Evolutionary conservation across 164 flowering plant species (phyloP), one percentile per base, ranked within the genome.

Genomic region (Vitis labrusca): DNA sequence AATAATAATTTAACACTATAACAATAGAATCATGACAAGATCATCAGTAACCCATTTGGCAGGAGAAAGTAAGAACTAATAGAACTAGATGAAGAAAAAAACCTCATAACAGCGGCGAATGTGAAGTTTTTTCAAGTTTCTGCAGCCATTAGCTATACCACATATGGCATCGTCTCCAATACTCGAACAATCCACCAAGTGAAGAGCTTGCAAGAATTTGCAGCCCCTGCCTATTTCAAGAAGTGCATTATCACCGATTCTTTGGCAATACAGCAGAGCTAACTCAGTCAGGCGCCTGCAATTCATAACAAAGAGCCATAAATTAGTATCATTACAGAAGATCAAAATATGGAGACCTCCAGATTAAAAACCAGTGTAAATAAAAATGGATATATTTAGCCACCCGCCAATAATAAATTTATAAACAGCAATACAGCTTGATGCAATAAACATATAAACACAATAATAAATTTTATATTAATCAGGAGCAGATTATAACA

Each of bases 81-180:
- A 61, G n/a, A 30, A 37, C 7, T 61, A 32, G 8, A 61, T 30
- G 64, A 7, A n/a, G 37, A 44, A 14, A 69, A 11, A 19, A 30
- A 92, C 98, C 97, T 92, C 91, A 75, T 91, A 91, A 74, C 98
- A 94, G 63, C 97, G 86, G 15, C 97, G 89, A 72, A 92, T 82
- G 65, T 94, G 97, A 75, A 94, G 96, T 83, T 87, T 91, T 79
- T 83, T 91, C 73, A 94, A 81, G 74, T 84, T 83, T 57, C 62
- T 75, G 78, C 98, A 94, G 1, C 97, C 98, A 64, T 44, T 74
- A 69, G 93, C 98, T 78, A 92, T 88, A 70, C 82, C 74, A 69
- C 84, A 86, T 61, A 94, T 82, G 47, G 90, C 94, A 66, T 87
- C 97, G 74, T 94, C 97, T 67, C 97, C 92, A 72, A 94, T 85